Evolutionary conservation across 1,284 basidiomycete species (phyloP).

Genomic region (Microbotryum lychnidis-dioicae): DNA sequence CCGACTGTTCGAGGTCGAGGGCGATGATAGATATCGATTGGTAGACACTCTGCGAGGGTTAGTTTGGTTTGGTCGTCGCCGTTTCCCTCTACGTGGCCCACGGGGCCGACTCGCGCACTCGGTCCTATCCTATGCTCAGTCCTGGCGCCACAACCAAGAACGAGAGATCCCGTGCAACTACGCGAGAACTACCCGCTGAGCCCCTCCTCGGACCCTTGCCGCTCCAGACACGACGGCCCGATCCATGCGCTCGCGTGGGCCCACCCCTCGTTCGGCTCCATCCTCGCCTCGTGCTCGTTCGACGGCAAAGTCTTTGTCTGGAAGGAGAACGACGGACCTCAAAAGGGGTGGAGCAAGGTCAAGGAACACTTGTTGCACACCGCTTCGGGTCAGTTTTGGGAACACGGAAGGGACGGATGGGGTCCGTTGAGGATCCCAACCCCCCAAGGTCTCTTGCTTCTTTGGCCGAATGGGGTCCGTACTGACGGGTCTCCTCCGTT

Average conservation of each 20-base stretch:
- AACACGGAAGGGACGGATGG: background rate
- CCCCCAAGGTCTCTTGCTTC: background rate
- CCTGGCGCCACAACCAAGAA: too few relatives aligned
- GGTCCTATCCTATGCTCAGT: too few relatives aligned
- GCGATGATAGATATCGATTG: slow-evolving; percentile 44
- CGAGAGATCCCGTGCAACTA: background rate
- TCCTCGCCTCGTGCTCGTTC: slow-evolving; percentile 94
- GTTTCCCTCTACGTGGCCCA: too few relatives aligned
- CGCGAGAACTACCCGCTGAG: slow-evolving; percentile 4
- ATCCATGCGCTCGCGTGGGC: slow-evolving; percentile 99
- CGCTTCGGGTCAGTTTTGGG: slow-evolving; percentile 64
- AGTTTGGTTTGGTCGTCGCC: background rate
- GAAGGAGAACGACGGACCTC: slow-evolving; percentile 60
- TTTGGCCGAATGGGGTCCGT: background rate
- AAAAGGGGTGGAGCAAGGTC: slow-evolving; percentile 70
- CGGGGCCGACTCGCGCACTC: too few relatives aligned
- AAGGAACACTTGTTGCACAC: slow-evolving; percentile 93
- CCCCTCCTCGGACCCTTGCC: background rate
- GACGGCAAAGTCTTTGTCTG: slow-evolving; percentile 98
- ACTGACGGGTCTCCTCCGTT: background rate
- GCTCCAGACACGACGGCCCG: slow-evolving; percentile 73
- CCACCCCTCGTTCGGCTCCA: slow-evolving; percentile 91
- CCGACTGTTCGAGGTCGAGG: slow-evolving; percentile 89
- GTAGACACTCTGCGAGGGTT: slow-evolving; percentile 72
- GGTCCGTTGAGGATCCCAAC: too few relatives aligned